Base-by-base conservation (phyloP, 2,329 filamentous ascomycete genomes). In the Colletotrichum sp. region DNA sequence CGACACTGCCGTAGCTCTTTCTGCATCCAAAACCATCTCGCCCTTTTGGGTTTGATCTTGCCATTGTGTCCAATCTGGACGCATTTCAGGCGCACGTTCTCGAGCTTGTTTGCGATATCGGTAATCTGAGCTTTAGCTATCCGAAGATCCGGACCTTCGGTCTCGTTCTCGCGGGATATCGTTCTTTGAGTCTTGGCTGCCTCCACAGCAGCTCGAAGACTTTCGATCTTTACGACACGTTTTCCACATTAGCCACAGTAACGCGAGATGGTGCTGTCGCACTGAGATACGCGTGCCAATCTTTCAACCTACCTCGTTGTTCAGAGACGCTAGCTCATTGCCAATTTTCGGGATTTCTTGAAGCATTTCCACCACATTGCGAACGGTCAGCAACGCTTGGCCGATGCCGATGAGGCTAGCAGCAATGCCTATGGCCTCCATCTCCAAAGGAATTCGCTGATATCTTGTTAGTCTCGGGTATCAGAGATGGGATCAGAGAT, bases 341-440 rank as follows among this genome's bases (percentile, higher is more conserved):
- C 67, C 32, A 2, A 77, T 55, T 7, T 26, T 67, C 0, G 74
- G 70, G 5, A 77, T 74, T 3, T 66, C 63, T 26, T 57, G 63
- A 3, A 77, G 63, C 16, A 63, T 2, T 4, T 68, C 18, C 1
- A 70, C 26, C 5, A 65, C 57, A 28, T 75, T 43, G 3, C 59
- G 32, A 8, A 32, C 67, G 2, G 39, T 21, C 3, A 13, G 5
- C 4, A 78, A 13, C 6, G 71, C 74, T 43, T 78, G 76, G 16
- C 59, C 74, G 24, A 78, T 77, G 32, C 65, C 76, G 16, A 75
- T 72, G 26, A 77, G 64, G 24, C 76, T 78, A 16, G 76, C 76
- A 7, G 69, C 71, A 5, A 59, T 71, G 10, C 76, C 70, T 16
- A 76, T 13, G 2, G 65, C 74, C 12, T 77, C 74, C 76, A 77